A percentile compares a stretch with the other conserved stretches of the same genome.
Conservation (phyloP, 1,284 basidiomycete genomes). For the Pulveroboletus sp. region DNA sequence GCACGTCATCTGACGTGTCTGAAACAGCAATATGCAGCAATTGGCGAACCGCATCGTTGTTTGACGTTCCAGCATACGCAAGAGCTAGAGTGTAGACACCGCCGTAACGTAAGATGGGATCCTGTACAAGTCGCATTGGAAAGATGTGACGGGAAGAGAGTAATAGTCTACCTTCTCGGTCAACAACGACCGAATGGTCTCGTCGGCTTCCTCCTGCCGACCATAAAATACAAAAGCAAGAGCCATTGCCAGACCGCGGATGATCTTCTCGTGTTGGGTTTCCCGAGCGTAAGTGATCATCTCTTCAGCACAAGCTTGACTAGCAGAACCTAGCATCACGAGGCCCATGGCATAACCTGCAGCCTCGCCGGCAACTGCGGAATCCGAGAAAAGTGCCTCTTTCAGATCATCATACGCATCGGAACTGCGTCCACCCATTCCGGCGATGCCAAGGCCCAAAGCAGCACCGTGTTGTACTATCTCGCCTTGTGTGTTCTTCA, state of each 20-base stretch:
- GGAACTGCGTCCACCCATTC: slow-evolving; percentile 85
- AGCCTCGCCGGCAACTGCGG: slow-evolving; percentile 91
- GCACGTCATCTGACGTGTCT: slow-evolving; percentile 94
- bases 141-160: slow-evolving; percentile 4
- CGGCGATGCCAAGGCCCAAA: slow-evolving; percentile 89
- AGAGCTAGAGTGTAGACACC: slow-evolving; percentile 94
- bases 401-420: slow-evolving; percentile 92
- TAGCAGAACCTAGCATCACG: slow-evolving; percentile 91
- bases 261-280: slow-evolving; percentile 98
- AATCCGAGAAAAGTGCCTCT: slow-evolving; percentile 86
- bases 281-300: slow-evolving; percentile 94
- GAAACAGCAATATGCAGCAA: slow-evolving; percentile 94
- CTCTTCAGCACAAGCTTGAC: slow-evolving; percentile 78
- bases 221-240: slow-evolving; percentile 90
- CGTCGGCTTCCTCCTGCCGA: slow-evolving; percentile 85
- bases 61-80: slow-evolving; percentile 92
- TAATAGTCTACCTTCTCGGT: slow-evolving; percentile 73
- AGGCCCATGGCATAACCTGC: slow-evolving; percentile 96
- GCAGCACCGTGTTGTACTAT: slow-evolving; percentile 96
- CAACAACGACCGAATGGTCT: slow-evolving; percentile 72
- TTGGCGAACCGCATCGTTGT: slow-evolving; percentile 88
- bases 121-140: slow-evolving; percentile 49
- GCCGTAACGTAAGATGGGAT: slow-evolving; percentile 93
- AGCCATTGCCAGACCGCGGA: slow-evolving; percentile 89
- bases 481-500: slow-evolving; percentile 74